These are phyloP conservation scores for Neurospora sp. DNA, from an alignment of 495 filamentous ascomycete genomes.

Conservation along the genomic window DNA sequence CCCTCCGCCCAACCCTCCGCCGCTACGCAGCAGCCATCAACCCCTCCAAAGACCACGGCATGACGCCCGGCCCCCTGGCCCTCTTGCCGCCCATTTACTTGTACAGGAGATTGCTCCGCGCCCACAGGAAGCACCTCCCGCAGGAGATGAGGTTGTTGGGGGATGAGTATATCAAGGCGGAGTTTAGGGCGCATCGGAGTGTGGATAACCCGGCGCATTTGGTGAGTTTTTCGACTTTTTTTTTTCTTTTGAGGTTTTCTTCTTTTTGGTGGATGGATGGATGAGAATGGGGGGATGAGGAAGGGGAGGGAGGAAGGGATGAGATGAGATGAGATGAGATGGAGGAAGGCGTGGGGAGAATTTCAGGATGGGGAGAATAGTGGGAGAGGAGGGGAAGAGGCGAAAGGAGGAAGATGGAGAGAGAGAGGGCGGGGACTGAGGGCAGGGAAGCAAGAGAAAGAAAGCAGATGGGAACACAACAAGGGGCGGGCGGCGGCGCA, in stretches of 20 bases:
- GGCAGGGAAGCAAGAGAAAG: too few relatives aligned
- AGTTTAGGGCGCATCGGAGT: conserved; percentile 72
- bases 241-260: not conserved
- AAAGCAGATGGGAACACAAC: too few relatives aligned
- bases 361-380: too few relatives aligned
- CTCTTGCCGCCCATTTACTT: conserved; percentile 85
- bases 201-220: conserved; percentile 90
- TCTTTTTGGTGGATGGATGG: too few relatives aligned
- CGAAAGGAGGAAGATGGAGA: too few relatives aligned
- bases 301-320: too few relatives aligned
- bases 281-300: too few relatives aligned
- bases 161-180: conserved; percentile 82
- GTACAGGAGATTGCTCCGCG: conserved; percentile 77
- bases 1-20: conserved; percentile 1
- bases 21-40: conserved; percentile 23
- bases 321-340: too few relatives aligned
- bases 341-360: too few relatives aligned
- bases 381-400: too few relatives aligned
- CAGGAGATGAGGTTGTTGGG: conserved; percentile 69
- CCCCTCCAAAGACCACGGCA: conserved; percentile 11
- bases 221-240: conserved; percentile 43
- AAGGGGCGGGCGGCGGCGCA: too few relatives aligned
- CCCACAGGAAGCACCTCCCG: conserved; percentile 70
- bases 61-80: conserved; percentile 53
- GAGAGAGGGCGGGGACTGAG: too few relatives aligned